Evolutionary conservation across 106 monocot species (phyloP), one percentile per base, ranked within the genome.

Genomic region (Apostasia shenzhenica): DNA sequence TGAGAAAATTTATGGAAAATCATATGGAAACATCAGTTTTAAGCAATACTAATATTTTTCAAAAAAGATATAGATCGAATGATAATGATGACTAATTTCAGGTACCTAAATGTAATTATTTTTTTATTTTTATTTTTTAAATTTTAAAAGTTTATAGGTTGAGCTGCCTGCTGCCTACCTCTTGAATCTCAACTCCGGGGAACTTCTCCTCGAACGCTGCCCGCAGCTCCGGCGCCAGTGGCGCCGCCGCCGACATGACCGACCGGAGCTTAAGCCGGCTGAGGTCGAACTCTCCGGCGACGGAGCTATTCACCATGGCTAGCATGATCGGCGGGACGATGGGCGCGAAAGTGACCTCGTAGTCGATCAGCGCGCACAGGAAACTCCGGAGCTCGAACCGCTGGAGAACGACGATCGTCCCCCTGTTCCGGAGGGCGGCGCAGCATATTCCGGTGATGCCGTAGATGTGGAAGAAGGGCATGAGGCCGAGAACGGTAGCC

Each of bases 401-500:
- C 44, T 67, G 59, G 86, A 95, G 86, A 3, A 89, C 92, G 49
- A 92, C 95, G 61, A 95, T 82, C 82, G 80, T 88, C n/a, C 95
- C 92, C 55, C 79, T 92, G 84, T 81, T 86, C 61, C 84, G 72
- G 45, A 97, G 77, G 47, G 88, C 71, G 2, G 92, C 73, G 70
- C 95, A 97, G 68, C 89, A 92, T 45, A 97, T 97, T 52, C 95
- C 95, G n/a, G 82, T 83, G 73, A 83, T 86, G 59, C 95, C 95
- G 63, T 95, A 95, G 64, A 91, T 91, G 82, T 95, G 95, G 76
- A 95, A 95, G 80, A 95, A 89, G 10, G 91, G 95, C 78, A 95
- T 91, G 39, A 95, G 80, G 44, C 95, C 95, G 6, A 91, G 79
- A 4, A 78, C 79, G 1, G 76, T 80, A 56, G 86, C 78, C 38